Evolutionary conservation across 2,329 filamentous ascomycete genomes (phyloP).

Genomic region (Leptoxyphium fumago): DNA sequence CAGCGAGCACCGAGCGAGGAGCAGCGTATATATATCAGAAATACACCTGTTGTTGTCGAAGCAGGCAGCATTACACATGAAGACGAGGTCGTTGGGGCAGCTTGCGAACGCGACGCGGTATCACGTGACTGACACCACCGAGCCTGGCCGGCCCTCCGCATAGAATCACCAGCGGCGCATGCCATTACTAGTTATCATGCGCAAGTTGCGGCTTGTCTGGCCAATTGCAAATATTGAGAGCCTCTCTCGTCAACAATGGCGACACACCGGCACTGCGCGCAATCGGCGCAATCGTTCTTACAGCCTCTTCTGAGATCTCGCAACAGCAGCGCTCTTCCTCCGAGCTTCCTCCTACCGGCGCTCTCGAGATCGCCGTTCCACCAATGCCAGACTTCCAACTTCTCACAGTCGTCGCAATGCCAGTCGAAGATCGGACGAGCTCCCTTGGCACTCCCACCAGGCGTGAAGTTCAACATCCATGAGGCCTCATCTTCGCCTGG

Average conservation of each 20-base stretch:
- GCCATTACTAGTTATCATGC: no score
- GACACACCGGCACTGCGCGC: conserved; percentile 9
- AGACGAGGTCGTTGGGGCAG: no score
- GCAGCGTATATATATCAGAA: no score
- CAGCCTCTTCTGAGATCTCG: conserved; percentile 4
- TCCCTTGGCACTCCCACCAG: conserved; percentile 65
- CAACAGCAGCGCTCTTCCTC: conserved; percentile 27
- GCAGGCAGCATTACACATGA: no score
- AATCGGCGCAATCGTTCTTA: conserved; percentile 11
- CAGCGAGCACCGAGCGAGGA: no score
- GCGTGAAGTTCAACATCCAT: conserved; percentile 58
- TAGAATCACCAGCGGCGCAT: no score
- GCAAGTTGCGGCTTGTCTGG: no score
- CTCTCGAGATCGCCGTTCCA: conserved; percentile 37
- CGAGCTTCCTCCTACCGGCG: conserved; percentile 58
- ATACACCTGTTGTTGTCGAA: no score
- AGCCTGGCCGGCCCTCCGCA: no score
- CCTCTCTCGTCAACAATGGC: conserved; percentile 7
- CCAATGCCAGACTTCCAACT: conserved; percentile 31
- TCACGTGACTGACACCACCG: no score
- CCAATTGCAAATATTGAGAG: no score
- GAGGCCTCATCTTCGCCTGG: conserved; percentile 42
- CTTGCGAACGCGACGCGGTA: no score
- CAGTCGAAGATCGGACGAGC: conserved; percentile 76
- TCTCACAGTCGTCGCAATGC: conserved; percentile 54